Conservation (phyloP, 2,329 filamentous ascomycete species). For the Epichloe elymi region DNA sequence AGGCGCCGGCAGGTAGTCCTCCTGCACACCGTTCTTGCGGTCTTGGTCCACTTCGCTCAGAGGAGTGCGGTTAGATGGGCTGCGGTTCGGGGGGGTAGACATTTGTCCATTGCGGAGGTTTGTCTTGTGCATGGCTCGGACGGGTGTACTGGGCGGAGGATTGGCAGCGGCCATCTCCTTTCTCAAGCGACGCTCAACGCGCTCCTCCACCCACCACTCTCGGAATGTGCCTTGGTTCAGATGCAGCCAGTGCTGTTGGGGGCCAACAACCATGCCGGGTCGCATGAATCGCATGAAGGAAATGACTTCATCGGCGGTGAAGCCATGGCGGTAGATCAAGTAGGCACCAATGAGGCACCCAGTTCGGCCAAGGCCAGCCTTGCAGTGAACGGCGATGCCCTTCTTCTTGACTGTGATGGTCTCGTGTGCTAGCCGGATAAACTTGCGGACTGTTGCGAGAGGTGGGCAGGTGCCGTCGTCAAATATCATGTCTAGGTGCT, state of each 20-base stretch:
- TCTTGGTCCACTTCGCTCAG: conserved; percentile 92
- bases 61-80: conserved; percentile 62
- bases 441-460: conserved; percentile 78
- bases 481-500: conserved; percentile 98
- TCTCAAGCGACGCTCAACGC: conserved; percentile 54
- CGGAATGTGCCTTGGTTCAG: conserved; percentile 93
- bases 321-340: conserved; percentile 91
- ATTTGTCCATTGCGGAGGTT: conserved; percentile 51
- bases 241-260: conserved; percentile 97
- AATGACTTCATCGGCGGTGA: conserved; percentile 94
- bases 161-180: conserved; percentile 43
- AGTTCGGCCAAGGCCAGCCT: conserved; percentile 88
- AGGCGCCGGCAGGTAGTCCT: conserved; percentile 86
- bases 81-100: conserved; percentile 74
- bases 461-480: conserved; percentile 95
- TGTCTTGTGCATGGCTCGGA: conserved; percentile 47
- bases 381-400: conserved; percentile 95
- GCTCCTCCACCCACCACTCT: conserved; percentile 96
- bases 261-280: conserved; percentile 96
- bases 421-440: conserved; percentile 88
- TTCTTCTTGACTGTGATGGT: conserved; percentile 85
- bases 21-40: conserved; percentile 53
- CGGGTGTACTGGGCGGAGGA: conserved; percentile 43
- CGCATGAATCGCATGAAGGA: conserved; percentile 99
- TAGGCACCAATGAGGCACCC: conserved; percentile 96